Conservation (phyloP, 176 grass and related monocot species). For the Lolium multiflorum region DNA sequence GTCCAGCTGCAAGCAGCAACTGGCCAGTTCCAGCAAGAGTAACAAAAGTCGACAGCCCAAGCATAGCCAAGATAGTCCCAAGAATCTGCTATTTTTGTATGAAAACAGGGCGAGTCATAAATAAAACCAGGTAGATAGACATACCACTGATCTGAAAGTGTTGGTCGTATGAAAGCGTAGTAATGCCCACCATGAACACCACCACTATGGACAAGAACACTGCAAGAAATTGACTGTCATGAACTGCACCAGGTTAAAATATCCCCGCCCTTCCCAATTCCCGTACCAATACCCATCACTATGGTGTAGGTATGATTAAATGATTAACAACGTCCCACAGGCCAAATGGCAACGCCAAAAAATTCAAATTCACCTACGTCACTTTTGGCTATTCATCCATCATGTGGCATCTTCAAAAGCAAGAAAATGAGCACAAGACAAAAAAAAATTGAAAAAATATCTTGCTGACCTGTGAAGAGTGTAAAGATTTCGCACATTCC, state of each 20-base stretch:
- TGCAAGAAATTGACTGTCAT: conserved; percentile 49
- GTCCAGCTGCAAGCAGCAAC: conserved; percentile 17
- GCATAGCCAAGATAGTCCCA: background rate
- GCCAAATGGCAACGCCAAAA: background rate
- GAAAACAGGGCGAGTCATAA: background rate
- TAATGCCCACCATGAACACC: conserved; percentile 99
- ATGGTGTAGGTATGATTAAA: background rate
- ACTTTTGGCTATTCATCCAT: conserved; percentile 31
- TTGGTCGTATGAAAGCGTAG: conserved; percentile 97
- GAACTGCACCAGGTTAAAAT: conserved; percentile 16
- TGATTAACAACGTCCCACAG: conserved; percentile 12
- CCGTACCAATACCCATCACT: conserved; percentile 6
- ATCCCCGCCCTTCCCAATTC: background rate
- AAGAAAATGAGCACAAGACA: conserved; percentile 26
- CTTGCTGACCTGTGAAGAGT: conserved; percentile 85
- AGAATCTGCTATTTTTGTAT: conserved; percentile 16
- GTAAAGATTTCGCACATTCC: conserved; percentile 92
- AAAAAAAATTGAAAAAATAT: conserved; percentile 11
- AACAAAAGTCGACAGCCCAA: conserved; percentile 3
- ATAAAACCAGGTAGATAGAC: conserved; percentile 18
- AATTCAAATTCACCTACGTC: conserved; percentile 6
- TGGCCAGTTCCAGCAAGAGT: background rate
- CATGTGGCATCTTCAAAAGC: background rate
- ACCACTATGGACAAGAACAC: conserved; percentile 97
- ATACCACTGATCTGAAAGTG: conserved; percentile 90